Base-by-base conservation (phyloP, 2,329 filamentous ascomycete genomes). In the Zymoseptoria ardabiliae region DNA sequence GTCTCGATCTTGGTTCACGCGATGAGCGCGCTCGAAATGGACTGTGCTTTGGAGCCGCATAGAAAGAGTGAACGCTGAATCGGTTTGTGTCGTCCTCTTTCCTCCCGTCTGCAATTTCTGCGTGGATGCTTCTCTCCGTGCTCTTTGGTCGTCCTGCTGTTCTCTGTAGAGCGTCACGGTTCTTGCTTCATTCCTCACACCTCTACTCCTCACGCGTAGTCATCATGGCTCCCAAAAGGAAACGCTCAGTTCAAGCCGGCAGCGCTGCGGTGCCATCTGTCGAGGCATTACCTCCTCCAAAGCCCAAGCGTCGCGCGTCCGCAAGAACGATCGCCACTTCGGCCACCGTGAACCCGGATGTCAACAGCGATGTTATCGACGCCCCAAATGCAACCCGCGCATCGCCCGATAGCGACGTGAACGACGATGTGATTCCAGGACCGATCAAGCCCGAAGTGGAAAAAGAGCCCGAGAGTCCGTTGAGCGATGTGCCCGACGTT, bases 301-400 rank as follows among this genome's bases (percentile, higher is more conserved):
- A 54, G n/a, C n/a, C 57, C 9, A 64, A 60, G 20, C 61, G 58
- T 45, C 58, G 65, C 17, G 60, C 62, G 1, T 63, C 63, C 41
- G 58, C 61, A 0, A 58, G 63, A 22, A 62, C 59, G 10, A 57
- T 61, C 25, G 55, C 58, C 28, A 58, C 62, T 11, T 58, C 61
- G 17, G 60, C 60, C 5, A 53, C 53, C 23, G 64, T 67, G 19
- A 70, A 72, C 45, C 70, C 70, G 6, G 66, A 70, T 35, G 54
- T 59, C 22, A 78, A 76, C 57, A 66, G 68, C 41, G 74, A 78
- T 17, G 68, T 79, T 19, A 57, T 78, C 9, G 76, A 79, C 61
- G 75, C 74, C 4, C 69, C 74, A 4, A 69, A 72, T 60, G 76
- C 77, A 11, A 65, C 74, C 49, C 70, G 75, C 50, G 76, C 77